Evolutionary conservation across 805 yeast genomes (phyloP).

Genomic region (Suhomyces prunicola): DNA sequence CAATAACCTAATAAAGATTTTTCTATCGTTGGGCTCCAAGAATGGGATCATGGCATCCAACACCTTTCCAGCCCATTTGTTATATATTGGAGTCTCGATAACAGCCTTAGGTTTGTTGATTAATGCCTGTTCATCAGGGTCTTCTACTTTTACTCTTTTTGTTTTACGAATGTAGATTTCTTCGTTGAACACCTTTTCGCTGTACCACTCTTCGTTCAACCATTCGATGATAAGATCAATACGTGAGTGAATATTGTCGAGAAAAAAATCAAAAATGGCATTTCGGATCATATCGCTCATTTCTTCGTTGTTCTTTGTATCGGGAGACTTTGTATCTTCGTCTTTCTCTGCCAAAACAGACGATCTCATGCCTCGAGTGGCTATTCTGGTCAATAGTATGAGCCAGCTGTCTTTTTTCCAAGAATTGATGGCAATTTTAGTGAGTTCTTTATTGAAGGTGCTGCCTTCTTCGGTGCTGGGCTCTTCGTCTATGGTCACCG

Average conservation of each 20-base stretch:
- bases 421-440: slow-evolving; percentile 48
- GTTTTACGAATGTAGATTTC: slow-evolving; percentile 14
- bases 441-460: slow-evolving; percentile 49
- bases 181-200: slow-evolving; percentile 46
- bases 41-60: slow-evolving; percentile 81
- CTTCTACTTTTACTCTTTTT: slow-evolving; percentile 14
- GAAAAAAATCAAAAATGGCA: slow-evolving; percentile 67
- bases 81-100: slow-evolving; percentile 49
- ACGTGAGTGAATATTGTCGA: slow-evolving; percentile 67
- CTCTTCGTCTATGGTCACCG: slow-evolving; percentile 12
- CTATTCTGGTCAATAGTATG: slow-evolving; percentile 66
- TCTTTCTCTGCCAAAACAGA: slow-evolving; percentile 10
- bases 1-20: slow-evolving; percentile 73
- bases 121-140: not conserved
- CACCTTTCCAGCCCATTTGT: slow-evolving; percentile 65
- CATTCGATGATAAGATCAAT: slow-evolving; percentile 81
- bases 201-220: slow-evolving; percentile 94
- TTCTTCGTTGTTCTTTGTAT: slow-evolving; percentile 28
- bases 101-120: not conserved
- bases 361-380: slow-evolving; percentile 70
- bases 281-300: slow-evolving; percentile 63
- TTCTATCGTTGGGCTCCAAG: slow-evolving; percentile 76
- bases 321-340: slow-evolving; percentile 17
- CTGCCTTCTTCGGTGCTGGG: slow-evolving; percentile 15
- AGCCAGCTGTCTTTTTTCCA: slow-evolving; percentile 75